phyloP scores from a whole-genome alignment of 2,329 filamentous ascomycete genomes.

The Metarhizium brunneum region DNA sequence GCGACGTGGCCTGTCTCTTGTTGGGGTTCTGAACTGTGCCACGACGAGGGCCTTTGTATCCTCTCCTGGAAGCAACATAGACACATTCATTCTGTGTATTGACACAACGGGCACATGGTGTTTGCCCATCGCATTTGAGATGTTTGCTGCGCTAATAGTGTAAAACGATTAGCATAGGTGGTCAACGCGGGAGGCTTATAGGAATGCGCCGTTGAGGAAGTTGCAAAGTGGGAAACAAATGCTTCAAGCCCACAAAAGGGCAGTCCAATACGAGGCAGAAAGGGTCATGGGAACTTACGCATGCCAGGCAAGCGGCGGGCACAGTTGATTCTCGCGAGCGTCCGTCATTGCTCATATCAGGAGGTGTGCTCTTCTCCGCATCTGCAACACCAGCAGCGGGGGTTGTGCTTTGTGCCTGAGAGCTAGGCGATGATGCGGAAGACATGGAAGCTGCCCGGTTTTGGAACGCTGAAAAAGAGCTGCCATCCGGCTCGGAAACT shows the following conservation, averaged over 20 bases:
- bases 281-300: constrained; percentile 31
- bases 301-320: constrained; percentile 45
- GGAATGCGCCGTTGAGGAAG: neutral
- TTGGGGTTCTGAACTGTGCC: constrained; percentile 32
- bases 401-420: constrained; percentile 3
- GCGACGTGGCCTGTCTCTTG: constrained; percentile 40
- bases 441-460: constrained; percentile 1
- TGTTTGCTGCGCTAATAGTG: constrained; percentile 49
- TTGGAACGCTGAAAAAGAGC: neutral
- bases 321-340: constrained; percentile 24
- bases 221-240: neutral
- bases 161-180: constrained; percentile 6
- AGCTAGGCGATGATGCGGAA: constrained; percentile 4
- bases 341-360: constrained; percentile 8
- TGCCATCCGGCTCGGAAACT: constrained; percentile 2
- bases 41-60: constrained; percentile 54
- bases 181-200: neutral
- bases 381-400: neutral
- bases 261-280: neutral
- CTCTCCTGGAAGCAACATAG: constrained; percentile 66
- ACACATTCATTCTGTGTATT: constrained; percentile 51
- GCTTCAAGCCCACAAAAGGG: neutral
- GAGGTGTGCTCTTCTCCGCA: constrained; percentile 1
- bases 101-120: constrained; percentile 60
- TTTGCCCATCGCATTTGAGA: constrained; percentile 65